Evolutionary conservation across 176 grass and related monocot genomes (phyloP).

Genomic region (Saccharum spontaneum): DNA sequence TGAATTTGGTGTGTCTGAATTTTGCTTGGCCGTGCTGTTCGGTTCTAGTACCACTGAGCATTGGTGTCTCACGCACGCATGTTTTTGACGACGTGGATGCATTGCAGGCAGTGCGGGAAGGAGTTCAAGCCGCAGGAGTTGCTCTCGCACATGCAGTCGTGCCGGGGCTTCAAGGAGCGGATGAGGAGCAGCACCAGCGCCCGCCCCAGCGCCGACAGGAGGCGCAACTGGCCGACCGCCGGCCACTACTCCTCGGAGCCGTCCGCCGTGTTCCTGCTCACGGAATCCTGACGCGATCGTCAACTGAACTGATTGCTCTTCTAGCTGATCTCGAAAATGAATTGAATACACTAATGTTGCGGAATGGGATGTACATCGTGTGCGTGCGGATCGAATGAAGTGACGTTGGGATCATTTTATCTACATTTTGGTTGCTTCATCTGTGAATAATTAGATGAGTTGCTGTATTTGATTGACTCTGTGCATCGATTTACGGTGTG

Average conservation of each 20-base stretch:
- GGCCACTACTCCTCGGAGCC: background rate
- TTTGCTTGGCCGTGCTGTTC: background rate
- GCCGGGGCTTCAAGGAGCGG: conserved; percentile 50
- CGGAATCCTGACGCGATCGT: background rate
- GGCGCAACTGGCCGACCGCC: background rate
- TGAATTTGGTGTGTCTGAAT: background rate
- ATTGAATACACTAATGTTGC: background rate
- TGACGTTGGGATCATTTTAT: background rate
- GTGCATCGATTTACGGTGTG: background rate
- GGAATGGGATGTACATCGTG: background rate
- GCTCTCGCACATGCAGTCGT: conserved; percentile 70
- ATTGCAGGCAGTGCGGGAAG: conserved; percentile 64
- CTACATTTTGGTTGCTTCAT: background rate
- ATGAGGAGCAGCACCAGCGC: conserved; percentile 23
- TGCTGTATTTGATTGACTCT: background rate
- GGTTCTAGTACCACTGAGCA: background rate
- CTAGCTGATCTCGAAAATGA: background rate
- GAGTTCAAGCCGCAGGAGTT: conserved; percentile 61
- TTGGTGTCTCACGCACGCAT: background rate
- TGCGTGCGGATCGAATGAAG: background rate
- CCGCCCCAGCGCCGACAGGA: background rate
- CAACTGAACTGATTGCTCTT: background rate
- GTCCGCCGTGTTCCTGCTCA: conserved; percentile 33
- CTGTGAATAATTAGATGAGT: background rate
- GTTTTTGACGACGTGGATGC: background rate